Conservation (phyloP, 352 stramenopile species). For the Blastocystis sp. region DNA sequence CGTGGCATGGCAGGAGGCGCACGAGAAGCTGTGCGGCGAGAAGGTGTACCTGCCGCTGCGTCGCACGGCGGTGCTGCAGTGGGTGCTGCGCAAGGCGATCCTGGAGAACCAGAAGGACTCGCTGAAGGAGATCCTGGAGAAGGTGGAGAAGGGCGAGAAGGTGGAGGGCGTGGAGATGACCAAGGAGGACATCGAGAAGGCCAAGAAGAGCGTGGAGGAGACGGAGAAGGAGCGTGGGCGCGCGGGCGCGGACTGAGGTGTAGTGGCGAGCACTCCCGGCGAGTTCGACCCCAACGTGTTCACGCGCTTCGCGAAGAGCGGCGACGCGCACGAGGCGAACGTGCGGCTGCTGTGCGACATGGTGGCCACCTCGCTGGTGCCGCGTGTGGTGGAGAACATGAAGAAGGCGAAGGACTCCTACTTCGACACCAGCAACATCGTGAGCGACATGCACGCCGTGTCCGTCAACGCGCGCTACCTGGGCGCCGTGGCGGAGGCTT, state of each 20-base stretch:
- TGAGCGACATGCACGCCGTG: constrained; percentile 11
- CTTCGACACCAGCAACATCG: constrained; percentile 34
- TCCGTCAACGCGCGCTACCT: constrained; percentile 55
- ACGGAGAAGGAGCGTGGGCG: constrained; percentile 43
- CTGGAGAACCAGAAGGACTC: constrained; percentile 24
- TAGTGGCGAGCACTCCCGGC: constrained; percentile 20
- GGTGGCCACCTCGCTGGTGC: constrained; percentile 12
- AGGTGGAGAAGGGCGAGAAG: constrained; percentile 51
- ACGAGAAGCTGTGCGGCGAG: neutral
- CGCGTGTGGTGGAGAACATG: neutral
- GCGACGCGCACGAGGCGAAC: neutral
- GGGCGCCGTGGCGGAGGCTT: constrained; percentile 23
- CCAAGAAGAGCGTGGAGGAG: neutral
- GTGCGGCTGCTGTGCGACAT: constrained; percentile 20
- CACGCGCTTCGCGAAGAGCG: constrained; percentile 27
- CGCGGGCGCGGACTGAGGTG: neutral
- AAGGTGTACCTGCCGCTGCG: neutral
- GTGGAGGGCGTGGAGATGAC: constrained; percentile 9
- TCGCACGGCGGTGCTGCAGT: constrained; percentile 36
- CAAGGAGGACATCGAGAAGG: neutral
- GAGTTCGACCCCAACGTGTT: constrained; percentile 63
- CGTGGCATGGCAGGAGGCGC: constrained; percentile 37
- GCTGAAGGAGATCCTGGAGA: constrained; percentile 40
- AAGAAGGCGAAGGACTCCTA: constrained; percentile 1
- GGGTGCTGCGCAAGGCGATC: constrained; percentile 23